Evolutionary conservation across 345 rosid species (phyloP).

Genomic region (Eucalyptus curtisii): DNA sequence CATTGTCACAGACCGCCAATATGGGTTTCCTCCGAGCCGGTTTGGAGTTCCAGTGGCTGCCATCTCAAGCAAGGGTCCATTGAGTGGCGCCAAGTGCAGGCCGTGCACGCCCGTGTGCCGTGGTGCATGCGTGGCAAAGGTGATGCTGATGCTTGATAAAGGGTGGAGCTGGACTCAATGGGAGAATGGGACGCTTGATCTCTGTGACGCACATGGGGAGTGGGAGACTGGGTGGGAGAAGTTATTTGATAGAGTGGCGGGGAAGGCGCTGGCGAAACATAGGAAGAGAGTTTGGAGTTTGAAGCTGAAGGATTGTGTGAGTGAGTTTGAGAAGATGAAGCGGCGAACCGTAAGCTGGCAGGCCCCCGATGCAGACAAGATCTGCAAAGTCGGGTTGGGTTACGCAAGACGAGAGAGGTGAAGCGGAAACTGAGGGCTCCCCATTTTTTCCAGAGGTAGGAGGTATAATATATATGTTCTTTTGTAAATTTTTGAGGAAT

Average conservation of each 20-base stretch:
- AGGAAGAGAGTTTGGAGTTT: constrained; percentile 29
- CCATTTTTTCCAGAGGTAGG: neutral
- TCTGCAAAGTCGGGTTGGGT: constrained; percentile 40
- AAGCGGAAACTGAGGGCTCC: neutral
- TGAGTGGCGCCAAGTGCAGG: constrained; percentile 91
- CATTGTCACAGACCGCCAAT: constrained; percentile 57
- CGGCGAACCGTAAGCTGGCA: constrained; percentile 38
- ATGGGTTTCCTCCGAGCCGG: constrained; percentile 50
- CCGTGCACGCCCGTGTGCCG: constrained; percentile 55
- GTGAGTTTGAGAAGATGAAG: constrained; percentile 47
- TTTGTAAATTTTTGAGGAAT: neutral
- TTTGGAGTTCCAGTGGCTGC: constrained; percentile 85
- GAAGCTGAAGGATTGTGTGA: constrained; percentile 31
- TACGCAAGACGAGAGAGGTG: neutral
- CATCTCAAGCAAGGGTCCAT: constrained; percentile 64
- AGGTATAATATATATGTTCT: neutral
- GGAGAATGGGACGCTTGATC: constrained; percentile 37
- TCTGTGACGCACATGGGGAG: constrained; percentile 65
- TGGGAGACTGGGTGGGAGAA: constrained; percentile 80
- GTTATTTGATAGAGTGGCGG: constrained; percentile 39
- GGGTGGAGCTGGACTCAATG: constrained; percentile 94
- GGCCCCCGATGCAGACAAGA: constrained; percentile 46
- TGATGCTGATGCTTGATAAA: constrained; percentile 32
- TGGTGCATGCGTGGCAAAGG: constrained; percentile 38
- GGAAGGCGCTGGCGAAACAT: constrained; percentile 27